Evolutionary conservation across 768 basidiomycete genomes (phyloP).

Genomic region (Xerocomellus amylosporus): DNA sequence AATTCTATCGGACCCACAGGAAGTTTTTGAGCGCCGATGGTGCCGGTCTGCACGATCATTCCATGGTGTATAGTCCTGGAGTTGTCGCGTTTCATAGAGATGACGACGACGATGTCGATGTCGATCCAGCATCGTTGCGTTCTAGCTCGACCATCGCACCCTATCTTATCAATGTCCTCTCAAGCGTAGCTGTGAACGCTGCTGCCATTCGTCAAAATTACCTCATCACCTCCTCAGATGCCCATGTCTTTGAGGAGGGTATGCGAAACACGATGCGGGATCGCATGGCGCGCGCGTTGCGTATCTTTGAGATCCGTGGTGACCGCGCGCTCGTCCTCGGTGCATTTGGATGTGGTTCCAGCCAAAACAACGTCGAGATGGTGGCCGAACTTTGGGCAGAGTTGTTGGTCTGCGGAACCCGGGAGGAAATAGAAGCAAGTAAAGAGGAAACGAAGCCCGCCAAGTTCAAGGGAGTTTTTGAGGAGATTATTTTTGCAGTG

Average conservation of each 20-base stretch:
- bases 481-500: constrained; percentile 43
- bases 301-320: constrained; percentile 42
- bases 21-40: constrained; percentile 35
- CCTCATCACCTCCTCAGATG: constrained; percentile 32
- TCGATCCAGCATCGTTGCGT: constrained; percentile 1
- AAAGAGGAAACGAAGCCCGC: constrained; percentile 23
- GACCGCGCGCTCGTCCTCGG: constrained; percentile 41
- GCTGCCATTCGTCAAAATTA: constrained; percentile 40
- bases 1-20: constrained; percentile 42
- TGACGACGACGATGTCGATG: constrained; percentile 25
- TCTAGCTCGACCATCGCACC: constrained; percentile 36
- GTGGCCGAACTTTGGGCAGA: constrained; percentile 47
- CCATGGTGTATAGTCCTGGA: constrained; percentile 46
- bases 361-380: constrained; percentile 40
- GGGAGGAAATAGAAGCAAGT: constrained; percentile 19
- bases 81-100: constrained; percentile 44
- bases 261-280: constrained; percentile 44
- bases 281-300: constrained; percentile 46
- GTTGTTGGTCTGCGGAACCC: constrained; percentile 37
- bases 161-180: constrained; percentile 39
- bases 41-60: constrained; percentile 44
- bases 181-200: constrained; percentile 44
- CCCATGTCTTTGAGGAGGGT: constrained; percentile 36
- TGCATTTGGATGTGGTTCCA: constrained; percentile 45
- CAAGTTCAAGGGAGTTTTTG: constrained; percentile 41